A percentile compares a stretch with the other conserved stretches of the same genome.
Evolutionary conservation across 2,329 filamentous ascomycete species (phyloP).

Genomic region (Aspergillus fumigatus): DNA sequence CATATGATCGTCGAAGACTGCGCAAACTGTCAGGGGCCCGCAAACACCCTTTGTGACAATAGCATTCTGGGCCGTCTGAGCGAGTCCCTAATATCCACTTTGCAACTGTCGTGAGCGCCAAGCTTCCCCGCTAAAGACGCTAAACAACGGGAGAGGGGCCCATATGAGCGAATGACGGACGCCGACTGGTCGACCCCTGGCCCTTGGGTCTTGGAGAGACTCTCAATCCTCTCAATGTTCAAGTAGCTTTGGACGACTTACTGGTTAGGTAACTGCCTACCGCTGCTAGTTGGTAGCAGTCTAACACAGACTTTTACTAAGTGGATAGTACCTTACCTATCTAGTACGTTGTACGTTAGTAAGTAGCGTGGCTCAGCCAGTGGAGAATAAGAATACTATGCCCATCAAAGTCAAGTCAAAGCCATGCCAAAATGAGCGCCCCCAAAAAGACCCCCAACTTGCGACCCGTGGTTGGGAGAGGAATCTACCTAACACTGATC

Average conservation of each 20-base stretch:
- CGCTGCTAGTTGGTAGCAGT: too few relatives aligned
- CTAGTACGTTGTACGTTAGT: too few relatives aligned
- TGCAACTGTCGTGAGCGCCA: constrained; percentile 1
- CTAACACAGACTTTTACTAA: too few relatives aligned
- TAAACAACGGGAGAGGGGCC: constrained; percentile 2
- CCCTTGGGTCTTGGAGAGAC: background rate
- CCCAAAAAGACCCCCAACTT: background rate
- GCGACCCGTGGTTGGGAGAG: background rate
- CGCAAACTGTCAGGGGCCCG: background rate
- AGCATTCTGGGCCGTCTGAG: background rate
- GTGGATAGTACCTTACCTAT: too few relatives aligned
- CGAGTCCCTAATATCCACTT: background rate
- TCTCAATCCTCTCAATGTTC: background rate
- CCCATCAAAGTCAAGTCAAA: background rate
- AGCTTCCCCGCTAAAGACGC: constrained; percentile 12
- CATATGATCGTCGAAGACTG: background rate
- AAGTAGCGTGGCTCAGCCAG: background rate
- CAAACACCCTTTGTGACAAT: background rate
- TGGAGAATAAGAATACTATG: background rate
- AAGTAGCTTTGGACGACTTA: background rate
- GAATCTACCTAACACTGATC: background rate
- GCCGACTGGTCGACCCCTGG: background rate
- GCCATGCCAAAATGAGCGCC: background rate
- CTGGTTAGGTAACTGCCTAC: background rate
- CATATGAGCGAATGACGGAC: background rate